These are phyloP conservation scores for Phyllosticta paracitricarpa DNA, from an alignment of 2,329 filamentous ascomycete genomes.

Conservation along the genomic window DNA sequence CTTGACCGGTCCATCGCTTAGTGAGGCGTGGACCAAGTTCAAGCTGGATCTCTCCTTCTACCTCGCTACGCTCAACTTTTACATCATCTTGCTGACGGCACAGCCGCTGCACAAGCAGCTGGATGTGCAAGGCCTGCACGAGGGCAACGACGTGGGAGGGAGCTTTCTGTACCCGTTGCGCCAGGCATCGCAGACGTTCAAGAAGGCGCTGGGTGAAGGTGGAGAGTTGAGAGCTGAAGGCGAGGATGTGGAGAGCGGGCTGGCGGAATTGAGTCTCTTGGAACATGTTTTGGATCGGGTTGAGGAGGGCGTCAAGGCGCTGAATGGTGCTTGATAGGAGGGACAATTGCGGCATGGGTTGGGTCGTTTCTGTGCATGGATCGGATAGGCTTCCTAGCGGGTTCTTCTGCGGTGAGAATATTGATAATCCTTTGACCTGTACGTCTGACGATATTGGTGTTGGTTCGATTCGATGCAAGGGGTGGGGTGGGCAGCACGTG, in stretches of 20 bases:
- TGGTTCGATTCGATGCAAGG: background rate
- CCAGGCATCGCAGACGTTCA: slow-evolving; percentile 26
- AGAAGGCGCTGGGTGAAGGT: slow-evolving; percentile 25
- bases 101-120: slow-evolving; percentile 37
- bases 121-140: slow-evolving; percentile 36
- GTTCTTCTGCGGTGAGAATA: background rate
- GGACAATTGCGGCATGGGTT: background rate
- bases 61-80: slow-evolving; percentile 48
- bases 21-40: slow-evolving; percentile 34
- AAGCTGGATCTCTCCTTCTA: slow-evolving; percentile 44
- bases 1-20: slow-evolving; percentile 24
- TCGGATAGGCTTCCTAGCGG: background rate
- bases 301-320: slow-evolving; percentile 9
- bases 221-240: slow-evolving; percentile 27
- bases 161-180: slow-evolving; percentile 36
- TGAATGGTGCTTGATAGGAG: slow-evolving; percentile 7
- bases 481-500: background rate
- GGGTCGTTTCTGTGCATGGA: background rate
- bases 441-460: background rate
- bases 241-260: slow-evolving; percentile 24
- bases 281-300: slow-evolving; percentile 24
- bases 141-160: slow-evolving; percentile 28
- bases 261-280: slow-evolving; percentile 24
- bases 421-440: background rate
- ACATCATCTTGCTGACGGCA: slow-evolving; percentile 46